Base-by-base conservation (phyloP, 2,329 filamentous ascomycete species). In the Ophiostoma novo-ulmi region DNA sequence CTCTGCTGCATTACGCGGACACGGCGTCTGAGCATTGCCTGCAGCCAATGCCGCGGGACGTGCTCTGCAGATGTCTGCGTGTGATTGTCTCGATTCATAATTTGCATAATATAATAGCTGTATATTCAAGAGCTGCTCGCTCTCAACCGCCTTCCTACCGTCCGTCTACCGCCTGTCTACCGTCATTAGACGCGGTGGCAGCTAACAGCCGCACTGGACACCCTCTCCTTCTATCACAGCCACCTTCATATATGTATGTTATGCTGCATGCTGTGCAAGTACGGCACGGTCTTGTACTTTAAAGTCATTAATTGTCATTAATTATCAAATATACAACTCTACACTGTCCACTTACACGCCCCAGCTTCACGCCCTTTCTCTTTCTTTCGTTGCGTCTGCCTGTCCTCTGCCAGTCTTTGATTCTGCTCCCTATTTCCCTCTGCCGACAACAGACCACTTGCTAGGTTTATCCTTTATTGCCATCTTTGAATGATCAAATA, bases 161-260 rank as follows among this genome's bases (percentile, higher is more conserved):
- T 13, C 14, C 3, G 41, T 44, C 41, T 44, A 20, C 44, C 17
- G 44, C n/a, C 44, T 48, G 44, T n/a, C 44, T 48, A n/a, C 44
- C 44, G 44, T 48, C 44, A 10, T 48, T 48, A 48, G 44, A 8
- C 44, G 44, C 44, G 44, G 44, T 48, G 44, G 44, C 2, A 48
- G 44, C 69, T 26, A 70, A 67, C 64, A 70, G 69, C 69, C 64
- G 69, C 63, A 67, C 58, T 67, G 48, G n/a, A 70, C 69, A 31
- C 31, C 31, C 44, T 52, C 10, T 38, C 64, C 26, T 26, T 17
- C 58, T 52, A 52, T 63, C 55, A 39, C 58, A 61, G 55, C 55
- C 55, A n/a, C 52, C 52, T 26, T 58, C 26, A 58, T 58, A 58
- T 58, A 58, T 58, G n/a, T 58, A 31, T 58, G 52, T 58, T 26